These are phyloP conservation scores for Anastatica hierochuntica DNA, from an alignment of 345 rosid genomes.

Conservation along the genomic window DNA sequence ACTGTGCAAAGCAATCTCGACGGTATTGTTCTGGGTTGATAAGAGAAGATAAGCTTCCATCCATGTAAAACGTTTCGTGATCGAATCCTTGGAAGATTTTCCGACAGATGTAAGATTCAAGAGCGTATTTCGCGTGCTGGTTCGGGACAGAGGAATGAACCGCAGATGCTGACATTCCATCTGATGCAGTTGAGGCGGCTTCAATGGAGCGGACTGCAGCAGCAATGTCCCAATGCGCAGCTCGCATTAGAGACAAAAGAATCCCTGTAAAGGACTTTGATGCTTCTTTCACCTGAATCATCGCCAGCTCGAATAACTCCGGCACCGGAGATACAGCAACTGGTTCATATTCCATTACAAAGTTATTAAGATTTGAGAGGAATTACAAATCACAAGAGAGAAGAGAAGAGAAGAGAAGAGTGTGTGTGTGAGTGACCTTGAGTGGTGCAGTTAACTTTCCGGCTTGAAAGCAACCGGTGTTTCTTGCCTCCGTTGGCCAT, in stretches of 20 bases:
- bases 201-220: constrained; percentile 92
- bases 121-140: constrained; percentile 76
- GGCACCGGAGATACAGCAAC: constrained; percentile 73
- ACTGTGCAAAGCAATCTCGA: constrained; percentile 75
- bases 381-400: background rate
- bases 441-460: constrained; percentile 59
- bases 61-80: constrained; percentile 92
- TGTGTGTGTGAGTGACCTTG: constrained; percentile 35
- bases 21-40: constrained; percentile 77
- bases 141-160: constrained; percentile 43
- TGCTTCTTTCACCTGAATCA: constrained; percentile 62
- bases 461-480: constrained; percentile 46
- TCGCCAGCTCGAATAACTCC: constrained; percentile 61
- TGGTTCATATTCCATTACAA: constrained; percentile 24
- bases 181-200: constrained; percentile 45
- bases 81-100: constrained; percentile 82
- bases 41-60: constrained; percentile 73
- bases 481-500: constrained; percentile 41
- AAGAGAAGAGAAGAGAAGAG: no score
- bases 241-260: constrained; percentile 72
- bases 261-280: constrained; percentile 71
- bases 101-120: constrained; percentile 64
- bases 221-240: constrained; percentile 89
- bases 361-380: background rate
- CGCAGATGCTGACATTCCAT: constrained; percentile 31